Evolutionary conservation across 805 yeast species (phyloP), one percentile per base, ranked within the genome.

Genomic region (Pichia heedii): DNA sequence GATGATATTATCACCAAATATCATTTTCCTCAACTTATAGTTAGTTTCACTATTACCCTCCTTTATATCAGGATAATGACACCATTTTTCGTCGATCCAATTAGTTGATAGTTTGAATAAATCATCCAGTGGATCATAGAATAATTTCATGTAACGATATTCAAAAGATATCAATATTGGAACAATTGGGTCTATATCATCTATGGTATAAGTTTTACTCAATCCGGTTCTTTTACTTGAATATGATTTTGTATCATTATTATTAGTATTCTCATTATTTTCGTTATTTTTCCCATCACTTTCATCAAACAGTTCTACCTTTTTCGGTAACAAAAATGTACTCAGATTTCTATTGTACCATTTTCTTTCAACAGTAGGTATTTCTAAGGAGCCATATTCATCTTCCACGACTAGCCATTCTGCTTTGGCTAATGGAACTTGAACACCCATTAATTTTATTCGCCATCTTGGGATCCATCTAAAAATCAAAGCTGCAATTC

Each of bases 361-460:
- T 36, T 65, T 63, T 50, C 81, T 73, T 1, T 66, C 54, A 13
- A 93, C 77, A 2, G 65, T 60, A 4, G 77, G 71, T 18, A 81
- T 73, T 32, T 74, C 70, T 48, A 93, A 70, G 53, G 87, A 95
- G 18, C 97, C 97, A 69, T 77, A 82, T 59, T 89, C 97, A 52
- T 87, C 94, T 63, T 93, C 99, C 21, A 93, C 72, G 16, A 88
- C 95, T 15, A 89, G 83, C 93, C 96, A 86, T 54, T 88, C 95
- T 27, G 96, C 82, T 48, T 74, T 73, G 1, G 87, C 96, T 48
- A 93, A 66, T 0, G 94, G 82, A 4, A 75, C 70, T 24, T 70
- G 68, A 18, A 64, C 62, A 6, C 95, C 96, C 68, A 74, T 71
- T 49, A 85, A 62, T 43, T 70, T 70, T 41, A 93, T 76, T 49